phyloP scores from a whole-genome alignment of 108 stramenopile species.

The Nannochloropsis salina region DNA sequence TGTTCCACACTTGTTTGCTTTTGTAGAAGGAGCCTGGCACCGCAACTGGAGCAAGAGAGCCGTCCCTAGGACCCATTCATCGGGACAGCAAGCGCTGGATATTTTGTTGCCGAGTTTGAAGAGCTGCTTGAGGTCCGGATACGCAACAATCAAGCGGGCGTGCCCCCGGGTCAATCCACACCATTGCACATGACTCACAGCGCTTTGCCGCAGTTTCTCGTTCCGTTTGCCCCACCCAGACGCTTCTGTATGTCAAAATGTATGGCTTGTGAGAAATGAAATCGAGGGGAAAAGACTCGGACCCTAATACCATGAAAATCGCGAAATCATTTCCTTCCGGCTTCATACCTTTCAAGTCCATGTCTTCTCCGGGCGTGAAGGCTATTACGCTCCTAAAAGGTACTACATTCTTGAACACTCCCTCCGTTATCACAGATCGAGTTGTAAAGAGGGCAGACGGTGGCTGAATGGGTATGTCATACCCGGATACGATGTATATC shows the following conservation, averaged over 20 bases:
- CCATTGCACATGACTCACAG: constrained; percentile 19
- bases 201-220: not conserved
- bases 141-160: not conserved
- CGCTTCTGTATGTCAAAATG: not conserved
- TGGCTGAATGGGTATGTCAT: constrained; percentile 13
- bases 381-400: not conserved
- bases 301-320: too few relatives aligned
- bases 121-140: not conserved
- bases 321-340: not conserved
- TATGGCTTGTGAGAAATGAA: not conserved
- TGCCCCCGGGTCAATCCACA: not conserved
- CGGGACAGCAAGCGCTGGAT: not conserved
- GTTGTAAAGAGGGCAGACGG: not conserved
- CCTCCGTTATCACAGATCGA: not conserved
- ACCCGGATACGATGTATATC: not conserved
- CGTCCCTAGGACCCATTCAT: constrained; percentile 5
- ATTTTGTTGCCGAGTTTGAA: not conserved
- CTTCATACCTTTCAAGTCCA: not conserved
- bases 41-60: not conserved
- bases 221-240: not conserved
- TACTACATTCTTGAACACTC: not conserved
- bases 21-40: not conserved
- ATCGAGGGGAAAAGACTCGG: too few relatives aligned
- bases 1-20: not conserved
- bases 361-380: not conserved